Evolutionary conservation across 495 filamentous ascomycete species (phyloP), one percentile per base, ranked within the genome.

Genomic region (Penicillium crystallinum): DNA sequence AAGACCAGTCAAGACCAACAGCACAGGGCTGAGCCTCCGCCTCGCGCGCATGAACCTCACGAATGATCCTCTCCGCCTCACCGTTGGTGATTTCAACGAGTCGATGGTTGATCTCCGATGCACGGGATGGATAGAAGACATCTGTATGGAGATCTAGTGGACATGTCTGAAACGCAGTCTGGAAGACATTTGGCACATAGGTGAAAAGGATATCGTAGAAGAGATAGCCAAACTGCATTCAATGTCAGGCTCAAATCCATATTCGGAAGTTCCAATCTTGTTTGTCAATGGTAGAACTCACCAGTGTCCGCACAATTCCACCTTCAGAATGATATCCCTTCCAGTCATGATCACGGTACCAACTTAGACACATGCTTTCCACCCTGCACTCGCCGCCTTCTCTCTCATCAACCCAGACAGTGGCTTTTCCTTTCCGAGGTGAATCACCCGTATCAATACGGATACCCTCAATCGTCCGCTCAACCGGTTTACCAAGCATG

Each of bases 161-260:
- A 60, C 89, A 95, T 0, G 89, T 96, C 63, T 98, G 93, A 66
- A 86, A 98, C 5, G 86, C 77, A 4, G 92, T 98, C 64, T 97
- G 90, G 71, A 97, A 98, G 55, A 97, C 92, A 57, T 96, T 96
- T 19, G 93, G 91, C 23, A 97, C 79, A 69, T 95, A 96, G 30
- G 91, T 78, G 71, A 97, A 97, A 6, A 98, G 77, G 29, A 97
- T 81, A 69, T 97, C 92, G 74, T 84, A 91, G 72, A 98, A 96
- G 18, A 98, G 81, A 58, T 90, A 90, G 21, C 83, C 89, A 67
- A 96, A 96, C 46, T 78, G 33, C 10, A 4, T 14, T 1, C 1
- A 22, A 12, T 9, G 4, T 12, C 18, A 22, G 31, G 5, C 6
- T 50, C 7, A 19, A 17, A 5, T 23, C 15, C 3, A 18, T n/a